These are phyloP conservation scores for Fennellomyces sp. DNA, from an alignment of 371 early-diverging fungal species.

Conservation along the genomic window DNA sequence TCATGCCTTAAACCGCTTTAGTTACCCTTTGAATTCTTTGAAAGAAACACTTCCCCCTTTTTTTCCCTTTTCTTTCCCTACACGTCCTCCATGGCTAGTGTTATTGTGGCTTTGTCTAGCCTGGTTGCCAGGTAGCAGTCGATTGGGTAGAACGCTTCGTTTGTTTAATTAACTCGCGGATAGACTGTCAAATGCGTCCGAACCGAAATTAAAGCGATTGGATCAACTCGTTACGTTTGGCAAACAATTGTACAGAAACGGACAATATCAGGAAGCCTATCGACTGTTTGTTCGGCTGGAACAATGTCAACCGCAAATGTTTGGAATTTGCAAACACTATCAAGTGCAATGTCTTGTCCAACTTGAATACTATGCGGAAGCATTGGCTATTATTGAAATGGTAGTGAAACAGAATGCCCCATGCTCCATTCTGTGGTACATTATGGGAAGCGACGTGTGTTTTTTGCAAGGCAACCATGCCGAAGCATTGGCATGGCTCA, in stretches of 20 bases:
- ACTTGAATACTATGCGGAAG: slow-evolving; percentile 12
- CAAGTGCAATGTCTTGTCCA: slow-evolving; percentile 20
- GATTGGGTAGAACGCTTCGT: too few relatives aligned
- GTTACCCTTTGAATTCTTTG: neutral
- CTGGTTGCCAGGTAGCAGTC: neutral
- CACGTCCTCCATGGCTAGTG: neutral
- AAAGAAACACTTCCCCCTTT: neutral
- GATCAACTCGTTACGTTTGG: slow-evolving; percentile 5
- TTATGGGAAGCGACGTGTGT: slow-evolving; percentile 21
- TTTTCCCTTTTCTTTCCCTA: neutral
- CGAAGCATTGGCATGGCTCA: slow-evolving; percentile 13
- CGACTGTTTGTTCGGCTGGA: slow-evolving; percentile 18
- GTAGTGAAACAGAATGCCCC: neutral
- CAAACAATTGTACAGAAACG: slow-evolving; percentile 8
- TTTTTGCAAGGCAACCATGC: slow-evolving; percentile 5
- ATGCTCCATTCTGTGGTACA: slow-evolving; percentile 14
- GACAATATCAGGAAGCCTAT: slow-evolving; percentile 22
- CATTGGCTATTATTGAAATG: neutral
- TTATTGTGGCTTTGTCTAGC: neutral
- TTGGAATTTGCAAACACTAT: slow-evolving; percentile 12
- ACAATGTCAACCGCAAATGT: slow-evolving; percentile 7
- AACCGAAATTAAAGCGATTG: neutral
- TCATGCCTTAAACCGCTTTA: neutral
- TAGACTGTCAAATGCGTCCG: too few relatives aligned
- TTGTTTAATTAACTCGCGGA: too few relatives aligned